A percentile compares a stretch with the other conserved stretches of the same genome.
Evolutionary conservation across 495 filamentous ascomycete genomes (phyloP).

Genomic region (Choiromyces venosus): DNA sequence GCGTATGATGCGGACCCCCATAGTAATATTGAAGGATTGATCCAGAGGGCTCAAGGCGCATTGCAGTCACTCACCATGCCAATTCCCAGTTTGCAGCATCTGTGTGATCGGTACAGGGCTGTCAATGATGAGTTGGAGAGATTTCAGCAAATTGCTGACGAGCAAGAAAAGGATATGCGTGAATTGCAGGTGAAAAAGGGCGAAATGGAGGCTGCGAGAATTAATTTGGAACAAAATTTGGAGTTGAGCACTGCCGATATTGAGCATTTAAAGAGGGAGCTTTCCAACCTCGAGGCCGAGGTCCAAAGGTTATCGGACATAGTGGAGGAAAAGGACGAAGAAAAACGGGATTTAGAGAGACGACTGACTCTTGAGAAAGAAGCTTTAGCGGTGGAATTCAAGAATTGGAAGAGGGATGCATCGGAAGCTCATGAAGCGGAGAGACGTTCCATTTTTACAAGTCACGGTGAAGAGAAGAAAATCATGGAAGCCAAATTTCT

Average conservation of each 20-base stretch:
- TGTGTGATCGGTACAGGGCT: slow-evolving; percentile 38
- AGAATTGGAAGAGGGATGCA: slow-evolving; percentile 42
- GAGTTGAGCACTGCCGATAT: slow-evolving; percentile 51
- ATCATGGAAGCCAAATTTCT: slow-evolving; percentile 34
- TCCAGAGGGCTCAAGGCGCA: slow-evolving; percentile 37
- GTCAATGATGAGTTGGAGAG: slow-evolving; percentile 35
- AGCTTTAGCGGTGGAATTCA: slow-evolving; percentile 46
- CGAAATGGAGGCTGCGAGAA: slow-evolving; percentile 52
- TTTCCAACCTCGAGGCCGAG: slow-evolving; percentile 53
- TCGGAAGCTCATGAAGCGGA: slow-evolving; percentile 31
- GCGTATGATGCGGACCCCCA: slow-evolving; percentile 36
- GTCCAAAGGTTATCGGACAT: slow-evolving; percentile 55
- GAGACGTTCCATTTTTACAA: slow-evolving; percentile 21
- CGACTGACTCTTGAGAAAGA: slow-evolving; percentile 51
- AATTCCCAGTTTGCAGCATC: slow-evolving; percentile 36
- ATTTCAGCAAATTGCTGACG: slow-evolving; percentile 33
- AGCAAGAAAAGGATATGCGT: slow-evolving; percentile 46
- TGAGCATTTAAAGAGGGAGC: slow-evolving; percentile 48
- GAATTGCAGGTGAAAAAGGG: slow-evolving; percentile 53
- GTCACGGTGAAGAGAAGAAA: slow-evolving; percentile 31
- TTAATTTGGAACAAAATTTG: slow-evolving; percentile 52
- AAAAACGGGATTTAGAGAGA: slow-evolving; percentile 47
- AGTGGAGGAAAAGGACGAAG: slow-evolving; percentile 48
- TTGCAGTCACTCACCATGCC: slow-evolving; percentile 33
- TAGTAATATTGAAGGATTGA: slow-evolving; percentile 35